phyloP scores from a whole-genome alignment of 1,284 basidiomycete species.

The Wolfiporia cocos region DNA sequence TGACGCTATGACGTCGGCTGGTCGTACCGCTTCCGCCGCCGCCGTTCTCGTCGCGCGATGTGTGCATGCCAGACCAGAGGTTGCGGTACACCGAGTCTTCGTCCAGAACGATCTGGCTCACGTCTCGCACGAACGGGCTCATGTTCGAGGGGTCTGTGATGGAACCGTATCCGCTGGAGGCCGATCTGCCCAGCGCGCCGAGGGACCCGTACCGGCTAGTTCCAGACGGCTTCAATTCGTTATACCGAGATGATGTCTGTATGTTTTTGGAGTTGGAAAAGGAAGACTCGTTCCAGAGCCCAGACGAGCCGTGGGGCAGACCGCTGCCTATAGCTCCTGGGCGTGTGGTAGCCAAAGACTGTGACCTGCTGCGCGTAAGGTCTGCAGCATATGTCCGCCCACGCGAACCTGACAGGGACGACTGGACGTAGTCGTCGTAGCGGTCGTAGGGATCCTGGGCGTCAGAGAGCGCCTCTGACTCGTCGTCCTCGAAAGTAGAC shows the following conservation, averaged over 20 bases:
- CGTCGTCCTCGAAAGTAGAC: conserved; percentile 71
- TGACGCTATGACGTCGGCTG: conserved; percentile 81
- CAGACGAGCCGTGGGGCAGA: conserved; percentile 27
- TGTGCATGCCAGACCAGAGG: conserved; percentile 62
- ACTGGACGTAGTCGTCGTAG: conserved; percentile 47
- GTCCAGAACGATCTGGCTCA: conserved; percentile 68
- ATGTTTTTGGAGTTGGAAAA: conserved; percentile 48
- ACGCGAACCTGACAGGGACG: conserved; percentile 31
- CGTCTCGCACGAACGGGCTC: conserved; percentile 75
- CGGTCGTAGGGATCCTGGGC: conserved; percentile 26
- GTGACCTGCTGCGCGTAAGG: conserved; percentile 65
- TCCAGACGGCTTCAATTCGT: conserved; percentile 55
- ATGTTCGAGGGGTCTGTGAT: conserved; percentile 67
- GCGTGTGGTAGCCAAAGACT: conserved; percentile 61
- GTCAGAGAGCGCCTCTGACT: conserved; percentile 52
- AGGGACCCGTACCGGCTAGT: conserved; percentile 60
- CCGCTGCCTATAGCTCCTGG: conserved; percentile 40
- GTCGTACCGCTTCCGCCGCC: conserved; percentile 72
- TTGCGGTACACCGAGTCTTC: conserved; percentile 63
- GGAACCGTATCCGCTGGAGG: conserved; percentile 46
- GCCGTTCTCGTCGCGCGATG: conserved; percentile 53
- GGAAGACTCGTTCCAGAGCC: conserved; percentile 49
- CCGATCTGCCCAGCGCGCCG: conserved; percentile 48
- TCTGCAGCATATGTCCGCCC: conserved; percentile 54
- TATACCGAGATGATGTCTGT: conserved; percentile 39